Percentiles rank a stretch among this genome's conserved stretches.
phyloP scores from a whole-genome alignment of 2,329 filamentous ascomycete species.

The Lachnellula cervina region DNA sequence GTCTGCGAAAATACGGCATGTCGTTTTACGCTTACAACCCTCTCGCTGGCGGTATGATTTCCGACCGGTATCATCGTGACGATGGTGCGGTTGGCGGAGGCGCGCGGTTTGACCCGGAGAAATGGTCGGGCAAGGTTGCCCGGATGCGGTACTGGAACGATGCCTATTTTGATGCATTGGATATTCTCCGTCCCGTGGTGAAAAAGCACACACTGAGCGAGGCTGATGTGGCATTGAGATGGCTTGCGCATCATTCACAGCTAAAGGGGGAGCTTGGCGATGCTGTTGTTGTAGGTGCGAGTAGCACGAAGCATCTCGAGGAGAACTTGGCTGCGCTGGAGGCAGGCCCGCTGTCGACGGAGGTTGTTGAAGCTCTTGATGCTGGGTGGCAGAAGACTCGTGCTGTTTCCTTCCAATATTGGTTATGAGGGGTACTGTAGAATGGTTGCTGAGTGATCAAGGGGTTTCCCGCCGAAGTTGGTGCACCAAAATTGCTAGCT shows the following conservation, averaged over 20 bases:
- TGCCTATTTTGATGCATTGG: constrained; percentile 59
- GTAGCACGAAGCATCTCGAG: constrained; percentile 52
- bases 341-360: constrained; percentile 70
- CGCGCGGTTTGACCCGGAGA: constrained; percentile 33
- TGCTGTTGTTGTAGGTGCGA: constrained; percentile 56
- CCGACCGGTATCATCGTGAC: constrained; percentile 44
- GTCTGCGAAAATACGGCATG: constrained; percentile 55
- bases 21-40: constrained; percentile 60
- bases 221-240: constrained; percentile 70
- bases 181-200: constrained; percentile 61
- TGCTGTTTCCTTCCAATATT: constrained; percentile 47
- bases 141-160: constrained; percentile 57
- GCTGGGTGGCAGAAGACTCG: constrained; percentile 73
- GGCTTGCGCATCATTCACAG: constrained; percentile 66
- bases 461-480: too few species aligned
- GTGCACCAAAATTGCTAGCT: too few species aligned
- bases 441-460: too few species aligned
- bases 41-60: constrained; percentile 44
- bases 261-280: constrained; percentile 50
- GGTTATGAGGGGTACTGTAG: constrained; percentile 35
- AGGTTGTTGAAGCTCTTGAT: constrained; percentile 70
- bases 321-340: constrained; percentile 54
- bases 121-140: constrained; percentile 47
- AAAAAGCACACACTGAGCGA: constrained; percentile 63
- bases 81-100: constrained; percentile 31